Conservation (phyloP, 2,329 filamentous ascomycete species). For the Fusarium musae region DNA sequence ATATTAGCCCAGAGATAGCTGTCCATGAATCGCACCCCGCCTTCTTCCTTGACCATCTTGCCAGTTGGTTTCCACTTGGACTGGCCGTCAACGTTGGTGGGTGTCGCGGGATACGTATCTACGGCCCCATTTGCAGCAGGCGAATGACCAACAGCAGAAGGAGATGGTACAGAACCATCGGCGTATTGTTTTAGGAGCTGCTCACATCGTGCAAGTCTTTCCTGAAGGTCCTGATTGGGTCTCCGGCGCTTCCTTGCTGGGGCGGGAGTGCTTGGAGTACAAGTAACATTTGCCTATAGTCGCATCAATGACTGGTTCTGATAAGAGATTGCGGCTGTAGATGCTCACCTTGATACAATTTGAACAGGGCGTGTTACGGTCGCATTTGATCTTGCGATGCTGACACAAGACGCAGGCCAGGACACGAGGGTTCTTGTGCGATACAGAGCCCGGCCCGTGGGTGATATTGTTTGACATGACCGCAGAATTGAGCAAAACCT, state of each 20-base stretch:
- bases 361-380: conserved; percentile 67
- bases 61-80: conserved; percentile 58
- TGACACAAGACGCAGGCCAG: conserved; percentile 68
- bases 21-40: conserved; percentile 67
- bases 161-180: conserved; percentile 47
- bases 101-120: conserved; percentile 44
- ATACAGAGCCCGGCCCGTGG: conserved; percentile 31
- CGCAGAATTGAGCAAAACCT: conserved; percentile 33
- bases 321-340: neutral
- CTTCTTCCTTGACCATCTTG: conserved; percentile 67
- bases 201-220: conserved; percentile 68
- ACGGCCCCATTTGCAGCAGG: conserved; percentile 36
- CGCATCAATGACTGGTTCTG: neutral
- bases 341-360: conserved; percentile 67
- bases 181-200: conserved; percentile 69
- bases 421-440: conserved; percentile 57
- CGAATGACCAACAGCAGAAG: conserved; percentile 29
- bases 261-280: conserved; percentile 69
- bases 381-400: conserved; percentile 72
- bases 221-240: conserved; percentile 71
- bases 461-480: conserved; percentile 50
- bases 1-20: conserved; percentile 65
- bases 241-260: conserved; percentile 68
- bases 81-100: conserved; percentile 47
- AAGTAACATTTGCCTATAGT: conserved; percentile 65